phyloP scores from a whole-genome alignment of 148 eudicot species.

The Spergularia bocconei region DNA sequence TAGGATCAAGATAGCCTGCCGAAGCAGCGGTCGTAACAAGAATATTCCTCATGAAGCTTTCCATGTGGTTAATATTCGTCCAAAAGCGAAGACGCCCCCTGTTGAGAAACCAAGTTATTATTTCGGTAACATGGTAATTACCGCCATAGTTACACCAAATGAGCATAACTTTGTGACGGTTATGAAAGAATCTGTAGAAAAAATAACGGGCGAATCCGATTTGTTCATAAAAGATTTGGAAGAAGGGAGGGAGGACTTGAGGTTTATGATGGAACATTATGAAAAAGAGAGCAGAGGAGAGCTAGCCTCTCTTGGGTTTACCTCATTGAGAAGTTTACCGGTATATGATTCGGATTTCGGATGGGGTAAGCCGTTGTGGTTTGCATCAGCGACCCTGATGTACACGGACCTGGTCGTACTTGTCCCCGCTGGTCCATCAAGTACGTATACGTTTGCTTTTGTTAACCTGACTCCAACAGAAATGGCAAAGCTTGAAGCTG shows the following conservation, averaged over 20 bases:
- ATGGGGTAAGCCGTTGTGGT: conserved; percentile 36
- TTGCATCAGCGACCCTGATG: conserved; percentile 18
- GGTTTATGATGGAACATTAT: conserved; percentile 8
- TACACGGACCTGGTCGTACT: conserved; percentile 16
- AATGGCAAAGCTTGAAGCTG: conserved; percentile 7
- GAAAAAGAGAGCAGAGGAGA: conserved; percentile 20
- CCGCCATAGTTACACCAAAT: conserved; percentile 4
- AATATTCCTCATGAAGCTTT: not conserved
- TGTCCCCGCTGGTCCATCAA: not conserved
- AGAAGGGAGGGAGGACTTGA: conserved; percentile 17
- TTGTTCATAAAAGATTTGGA: not conserved
- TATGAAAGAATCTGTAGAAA: not conserved
- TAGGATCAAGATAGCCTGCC: conserved; percentile 14
- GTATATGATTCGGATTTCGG: conserved; percentile 31
- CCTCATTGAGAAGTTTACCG: conserved; percentile 19
- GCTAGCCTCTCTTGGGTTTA: conserved; percentile 19
- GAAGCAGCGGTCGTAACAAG: not conserved
- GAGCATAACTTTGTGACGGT: not conserved
- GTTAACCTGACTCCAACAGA: not conserved
- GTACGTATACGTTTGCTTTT: not conserved
- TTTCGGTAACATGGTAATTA: conserved; percentile 33
- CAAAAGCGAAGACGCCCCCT: conserved; percentile 16
- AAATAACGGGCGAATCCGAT: not conserved
- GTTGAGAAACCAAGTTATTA: conserved; percentile 4
- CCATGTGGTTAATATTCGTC: conserved; percentile 31